A percentile compares a stretch with the other conserved stretches of the same genome.
Evolutionary conservation across 192 early-diverging fungal genomes (phyloP).

Genomic region (Backusella westeae): DNA sequence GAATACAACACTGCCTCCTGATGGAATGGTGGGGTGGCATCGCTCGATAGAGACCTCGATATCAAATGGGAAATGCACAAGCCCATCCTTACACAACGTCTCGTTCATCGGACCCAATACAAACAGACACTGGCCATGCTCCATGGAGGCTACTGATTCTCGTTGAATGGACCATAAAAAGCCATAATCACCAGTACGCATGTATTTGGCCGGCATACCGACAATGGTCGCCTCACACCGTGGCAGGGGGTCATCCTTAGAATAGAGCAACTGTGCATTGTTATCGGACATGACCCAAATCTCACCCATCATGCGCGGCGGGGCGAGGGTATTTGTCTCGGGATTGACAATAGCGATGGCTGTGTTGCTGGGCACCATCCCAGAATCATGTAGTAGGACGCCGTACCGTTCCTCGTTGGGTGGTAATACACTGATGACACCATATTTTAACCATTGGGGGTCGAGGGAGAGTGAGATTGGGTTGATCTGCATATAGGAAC

Average conservation of each 20-base stretch:
- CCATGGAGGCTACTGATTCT: background rate
- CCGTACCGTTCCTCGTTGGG: conserved; percentile 48
- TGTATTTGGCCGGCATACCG: conserved; percentile 57
- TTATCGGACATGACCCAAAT: conserved; percentile 73
- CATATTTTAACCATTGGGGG: conserved; percentile 58
- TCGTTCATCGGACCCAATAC: conserved; percentile 68
- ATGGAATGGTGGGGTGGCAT: conserved; percentile 47
- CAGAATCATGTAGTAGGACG: conserved; percentile 63
- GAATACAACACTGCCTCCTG: conserved; percentile 20
- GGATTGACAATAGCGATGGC: conserved; percentile 82
- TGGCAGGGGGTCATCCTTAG: conserved; percentile 27
- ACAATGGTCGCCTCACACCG: conserved; percentile 51
- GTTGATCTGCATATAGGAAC: conserved; percentile 72
- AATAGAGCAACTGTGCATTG: conserved; percentile 39
- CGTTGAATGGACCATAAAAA: conserved; percentile 66
- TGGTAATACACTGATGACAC: conserved; percentile 51
- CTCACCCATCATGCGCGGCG: conserved; percentile 71
- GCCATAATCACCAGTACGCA: conserved; percentile 78
- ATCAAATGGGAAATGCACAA: conserved; percentile 70
- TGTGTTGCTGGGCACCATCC: conserved; percentile 67
- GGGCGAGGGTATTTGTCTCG: conserved; percentile 56
- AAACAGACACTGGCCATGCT: conserved; percentile 64
- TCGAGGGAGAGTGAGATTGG: conserved; percentile 66
- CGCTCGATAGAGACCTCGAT: conserved; percentile 70
- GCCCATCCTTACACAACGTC: conserved; percentile 64